Conservation (phyloP, 1,139 yeast genomes). For the Hansenula anomala region DNA sequence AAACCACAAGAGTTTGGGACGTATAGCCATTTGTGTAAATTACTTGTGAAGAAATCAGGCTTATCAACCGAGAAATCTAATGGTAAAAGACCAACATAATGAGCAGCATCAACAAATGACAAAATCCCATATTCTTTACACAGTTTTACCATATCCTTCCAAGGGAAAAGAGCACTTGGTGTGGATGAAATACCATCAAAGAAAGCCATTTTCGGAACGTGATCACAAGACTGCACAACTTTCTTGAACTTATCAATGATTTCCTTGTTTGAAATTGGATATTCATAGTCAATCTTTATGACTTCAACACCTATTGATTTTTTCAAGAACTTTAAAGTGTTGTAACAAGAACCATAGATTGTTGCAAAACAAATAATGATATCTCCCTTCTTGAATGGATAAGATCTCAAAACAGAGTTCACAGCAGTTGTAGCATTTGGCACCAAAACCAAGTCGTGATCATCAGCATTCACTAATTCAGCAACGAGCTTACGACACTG, state of each 20-base stretch:
- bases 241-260: slow-evolving; percentile 38
- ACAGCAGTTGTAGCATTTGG: slow-evolving; percentile 59
- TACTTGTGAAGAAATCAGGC: slow-evolving; percentile 62
- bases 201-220: slow-evolving; percentile 35
- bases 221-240: slow-evolving; percentile 22
- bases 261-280: slow-evolving; percentile 46
- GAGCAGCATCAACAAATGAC: slow-evolving; percentile 71
- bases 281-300: slow-evolving; percentile 39
- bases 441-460: slow-evolving; percentile 31
- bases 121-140: slow-evolving; percentile 44
- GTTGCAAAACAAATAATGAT: slow-evolving; percentile 45
- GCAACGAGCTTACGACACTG: slow-evolving; percentile 33
- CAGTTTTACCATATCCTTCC: slow-evolving; percentile 39
- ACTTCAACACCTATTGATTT: slow-evolving; percentile 39
- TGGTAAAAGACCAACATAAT: slow-evolving; percentile 54
- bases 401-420: slow-evolving; percentile 53
- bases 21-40: slow-evolving; percentile 67
- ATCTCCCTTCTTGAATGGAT: slow-evolving; percentile 51
- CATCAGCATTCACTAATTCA: slow-evolving; percentile 38
- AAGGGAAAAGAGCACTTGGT: slow-evolving; percentile 64
- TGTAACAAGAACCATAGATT: slow-evolving; percentile 54
- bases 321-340: slow-evolving; percentile 45
- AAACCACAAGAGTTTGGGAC: slow-evolving; percentile 58
- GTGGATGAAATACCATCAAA: slow-evolving; percentile 61
- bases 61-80: slow-evolving; percentile 37